phyloP scores from a whole-genome alignment of 2,329 filamentous ascomycete species.

The Pyrenochaeta sp. region DNA sequence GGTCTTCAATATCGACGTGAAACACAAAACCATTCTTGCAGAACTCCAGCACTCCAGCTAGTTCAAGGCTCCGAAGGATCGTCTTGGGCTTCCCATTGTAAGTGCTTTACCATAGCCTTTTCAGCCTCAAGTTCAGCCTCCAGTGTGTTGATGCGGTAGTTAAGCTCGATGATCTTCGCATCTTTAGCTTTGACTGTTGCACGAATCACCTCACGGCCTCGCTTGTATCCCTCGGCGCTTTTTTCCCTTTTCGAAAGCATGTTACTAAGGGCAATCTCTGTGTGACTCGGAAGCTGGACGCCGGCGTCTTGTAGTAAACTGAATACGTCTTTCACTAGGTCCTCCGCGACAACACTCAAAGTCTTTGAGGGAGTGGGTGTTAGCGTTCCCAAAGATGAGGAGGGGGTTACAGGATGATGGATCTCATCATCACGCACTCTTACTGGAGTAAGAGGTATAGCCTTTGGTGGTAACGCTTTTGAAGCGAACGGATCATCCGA shows the following conservation, averaged over 20 bases:
- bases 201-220: conserved; percentile 72
- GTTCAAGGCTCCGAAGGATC: conserved; percentile 4
- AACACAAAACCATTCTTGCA: too few relatives aligned
- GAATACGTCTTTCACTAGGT: conserved; percentile 55
- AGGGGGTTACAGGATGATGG: conserved; percentile 19
- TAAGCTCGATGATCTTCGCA: conserved; percentile 69
- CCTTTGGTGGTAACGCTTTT: conserved; percentile 4
- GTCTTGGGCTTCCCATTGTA: conserved; percentile 31
- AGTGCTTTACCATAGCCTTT: conserved; percentile 48
- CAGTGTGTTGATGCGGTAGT: conserved; percentile 67
- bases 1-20: too few relatives aligned
- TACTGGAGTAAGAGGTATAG: conserved; percentile 27
- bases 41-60: too few relatives aligned
- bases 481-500: conserved; percentile 22
- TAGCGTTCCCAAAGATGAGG: conserved; percentile 40
- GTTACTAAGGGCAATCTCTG: conserved; percentile 23
- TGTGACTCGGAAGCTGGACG: conserved; percentile 42
- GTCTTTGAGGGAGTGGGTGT: conserved; percentile 42
- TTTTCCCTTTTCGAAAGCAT: conserved; percentile 59
- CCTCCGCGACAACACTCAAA: conserved; percentile 21
- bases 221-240: conserved; percentile 66
- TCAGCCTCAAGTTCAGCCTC: conserved; percentile 65
- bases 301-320: conserved; percentile 56
- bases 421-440: conserved; percentile 10
- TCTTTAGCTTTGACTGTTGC: conserved; percentile 69